These are phyloP conservation scores for Ophiosphaerella herpotricha DNA, from an alignment of 2,329 filamentous ascomycete species.

Conservation along the genomic window DNA sequence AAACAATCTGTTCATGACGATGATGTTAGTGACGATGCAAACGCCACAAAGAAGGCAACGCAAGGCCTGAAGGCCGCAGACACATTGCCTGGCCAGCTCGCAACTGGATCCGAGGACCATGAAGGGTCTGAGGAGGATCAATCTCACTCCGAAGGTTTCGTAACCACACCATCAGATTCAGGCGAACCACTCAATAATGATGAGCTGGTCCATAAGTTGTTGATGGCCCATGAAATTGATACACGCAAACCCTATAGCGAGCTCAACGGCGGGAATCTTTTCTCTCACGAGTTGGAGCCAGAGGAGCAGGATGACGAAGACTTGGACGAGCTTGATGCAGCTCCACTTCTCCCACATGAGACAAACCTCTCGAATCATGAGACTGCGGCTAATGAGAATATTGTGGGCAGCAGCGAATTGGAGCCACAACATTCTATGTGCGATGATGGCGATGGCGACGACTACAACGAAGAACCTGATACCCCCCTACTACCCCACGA, in stretches of 20 bases:
- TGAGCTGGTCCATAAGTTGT: slow-evolving; percentile 14
- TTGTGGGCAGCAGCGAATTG: slow-evolving; percentile 7
- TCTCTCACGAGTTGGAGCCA: slow-evolving; percentile 26
- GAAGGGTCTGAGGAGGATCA: slow-evolving; percentile 21
- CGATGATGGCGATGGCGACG: slow-evolving; percentile 6
- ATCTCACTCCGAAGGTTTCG: slow-evolving; percentile 20
- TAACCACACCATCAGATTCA: slow-evolving; percentile 22
- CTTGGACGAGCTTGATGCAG: slow-evolving; percentile 27
- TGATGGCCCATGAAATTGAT: slow-evolving; percentile 18
- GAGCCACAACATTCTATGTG: slow-evolving; percentile 17
- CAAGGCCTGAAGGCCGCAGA: slow-evolving; percentile 39
- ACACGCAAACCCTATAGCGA: slow-evolving; percentile 4
- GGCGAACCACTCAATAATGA: slow-evolving; percentile 15
- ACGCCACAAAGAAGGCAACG: slow-evolving; percentile 39
- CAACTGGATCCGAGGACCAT: slow-evolving; percentile 27
- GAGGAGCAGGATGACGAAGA: slow-evolving; percentile 16
- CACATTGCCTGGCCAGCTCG: slow-evolving; percentile 40
- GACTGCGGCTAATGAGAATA: slow-evolving; percentile 19
- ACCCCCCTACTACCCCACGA: slow-evolving; percentile 31
- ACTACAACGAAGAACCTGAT: slow-evolving; percentile 8
- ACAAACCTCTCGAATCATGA: slow-evolving; percentile 26
- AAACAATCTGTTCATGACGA: slow-evolving; percentile 41
- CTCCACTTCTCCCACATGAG: slow-evolving; percentile 47
- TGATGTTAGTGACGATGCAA: slow-evolving; percentile 42
- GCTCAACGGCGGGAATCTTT: slow-evolving; percentile 17